Evolutionary conservation across 1,284 basidiomycete genomes (phyloP).

Genomic region (Cutaneotrichosporon sp.): DNA sequence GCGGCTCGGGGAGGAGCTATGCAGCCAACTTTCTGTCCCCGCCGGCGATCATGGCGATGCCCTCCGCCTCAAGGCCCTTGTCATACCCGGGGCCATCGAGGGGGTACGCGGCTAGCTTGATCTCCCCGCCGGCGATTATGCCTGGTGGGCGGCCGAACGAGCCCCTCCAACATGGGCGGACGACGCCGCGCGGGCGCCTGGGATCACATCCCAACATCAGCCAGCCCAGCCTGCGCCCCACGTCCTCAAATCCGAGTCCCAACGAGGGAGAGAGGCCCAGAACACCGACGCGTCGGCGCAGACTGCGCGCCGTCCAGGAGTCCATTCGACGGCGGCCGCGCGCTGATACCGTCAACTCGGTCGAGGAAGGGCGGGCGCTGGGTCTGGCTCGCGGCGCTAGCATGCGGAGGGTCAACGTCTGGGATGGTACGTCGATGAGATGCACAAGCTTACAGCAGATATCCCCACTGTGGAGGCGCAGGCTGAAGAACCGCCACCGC

Average conservation of each 20-base stretch:
- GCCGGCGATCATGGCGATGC: slow-evolving; percentile 39
- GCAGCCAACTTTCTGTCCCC: slow-evolving; percentile 41
- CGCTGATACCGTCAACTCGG: slow-evolving; percentile 31
- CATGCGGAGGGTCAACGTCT: slow-evolving; percentile 48
- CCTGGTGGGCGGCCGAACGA: slow-evolving; percentile 32
- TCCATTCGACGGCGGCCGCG: slow-evolving; percentile 19
- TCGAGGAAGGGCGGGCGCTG: slow-evolving; percentile 44
- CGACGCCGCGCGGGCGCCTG: background rate
- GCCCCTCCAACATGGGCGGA: slow-evolving; percentile 4
- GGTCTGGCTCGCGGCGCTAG: slow-evolving; percentile 47
- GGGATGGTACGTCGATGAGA: slow-evolving; percentile 43
- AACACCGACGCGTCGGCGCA: background rate
- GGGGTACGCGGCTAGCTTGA: slow-evolving; percentile 37
- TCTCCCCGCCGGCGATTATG: slow-evolving; percentile 44
- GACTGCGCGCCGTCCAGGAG: slow-evolving; percentile 13
- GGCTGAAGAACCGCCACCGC: slow-evolving; percentile 42
- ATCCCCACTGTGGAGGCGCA: slow-evolving; percentile 31
- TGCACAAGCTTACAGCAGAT: slow-evolving; percentile 23
- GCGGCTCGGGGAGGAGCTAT: slow-evolving; percentile 22
- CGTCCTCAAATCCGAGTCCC: background rate
- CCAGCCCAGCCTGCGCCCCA: background rate
- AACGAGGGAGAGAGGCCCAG: background rate
- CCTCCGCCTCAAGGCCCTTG: background rate
- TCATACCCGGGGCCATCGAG: slow-evolving; percentile 4
- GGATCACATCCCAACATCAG: slow-evolving; percentile 1